Conservation (phyloP, 441 rosid genomes). For the Capsella rubella region DNA sequence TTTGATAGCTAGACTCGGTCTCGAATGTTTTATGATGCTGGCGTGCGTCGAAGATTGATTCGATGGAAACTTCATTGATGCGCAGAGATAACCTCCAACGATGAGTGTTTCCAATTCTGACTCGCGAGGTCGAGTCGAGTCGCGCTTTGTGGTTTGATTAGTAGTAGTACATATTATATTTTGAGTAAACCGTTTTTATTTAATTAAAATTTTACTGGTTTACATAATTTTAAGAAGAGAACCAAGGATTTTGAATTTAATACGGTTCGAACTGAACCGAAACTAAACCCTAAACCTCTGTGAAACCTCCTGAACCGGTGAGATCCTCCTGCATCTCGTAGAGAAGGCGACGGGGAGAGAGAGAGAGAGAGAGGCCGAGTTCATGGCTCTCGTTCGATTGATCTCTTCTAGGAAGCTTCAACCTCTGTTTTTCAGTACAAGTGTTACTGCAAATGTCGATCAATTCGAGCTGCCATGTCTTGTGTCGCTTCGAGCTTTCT, state of each 20-base stretch:
- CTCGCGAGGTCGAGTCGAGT: too few relatives aligned
- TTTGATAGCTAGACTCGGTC: too few relatives aligned
- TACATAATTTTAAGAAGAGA: background rate
- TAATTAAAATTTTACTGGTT: too few relatives aligned
- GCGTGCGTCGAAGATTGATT: too few relatives aligned
- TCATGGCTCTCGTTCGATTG: conserved; percentile 37
- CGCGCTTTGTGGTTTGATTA: too few relatives aligned
- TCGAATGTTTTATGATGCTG: too few relatives aligned
- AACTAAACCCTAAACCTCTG: conserved; percentile 45
- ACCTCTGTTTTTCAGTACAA: background rate
- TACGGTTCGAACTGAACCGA: conserved; percentile 23
- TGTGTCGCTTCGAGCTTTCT: conserved; percentile 54
- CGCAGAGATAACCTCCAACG: too few relatives aligned
- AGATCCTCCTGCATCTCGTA: conserved; percentile 17
- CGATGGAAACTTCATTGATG: too few relatives aligned
- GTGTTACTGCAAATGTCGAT: conserved; percentile 30
- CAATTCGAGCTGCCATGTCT: conserved; percentile 43
- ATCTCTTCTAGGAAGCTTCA: conserved; percentile 31
- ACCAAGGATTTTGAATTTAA: background rate
- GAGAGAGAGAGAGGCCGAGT: conserved; percentile 2
- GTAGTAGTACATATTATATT: too few relatives aligned
- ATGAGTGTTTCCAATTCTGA: too few relatives aligned
- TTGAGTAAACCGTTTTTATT: too few relatives aligned
- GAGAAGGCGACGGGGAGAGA: background rate
- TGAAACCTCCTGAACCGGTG: conserved; percentile 35